Percentiles rank a stretch among this genome's conserved stretches.
These are phyloP conservation scores for Tolypocladium tundrense DNA, from an alignment of 2,329 filamentous ascomycete species.

Conservation along the genomic window DNA sequence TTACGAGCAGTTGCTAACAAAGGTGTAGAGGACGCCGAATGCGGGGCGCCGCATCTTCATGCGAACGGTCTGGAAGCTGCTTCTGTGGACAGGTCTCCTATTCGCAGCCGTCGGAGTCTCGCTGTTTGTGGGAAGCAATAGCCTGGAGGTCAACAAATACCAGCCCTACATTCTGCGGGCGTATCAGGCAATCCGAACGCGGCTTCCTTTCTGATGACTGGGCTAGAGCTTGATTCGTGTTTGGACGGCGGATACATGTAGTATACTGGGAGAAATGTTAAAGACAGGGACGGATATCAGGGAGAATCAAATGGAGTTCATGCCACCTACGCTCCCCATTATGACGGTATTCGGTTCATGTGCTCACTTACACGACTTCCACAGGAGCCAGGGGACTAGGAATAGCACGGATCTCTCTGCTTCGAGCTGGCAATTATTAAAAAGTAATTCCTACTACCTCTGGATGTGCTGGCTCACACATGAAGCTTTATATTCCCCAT, in stretches of 20 bases:
- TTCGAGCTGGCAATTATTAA: not conserved
- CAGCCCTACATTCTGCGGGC: not conserved
- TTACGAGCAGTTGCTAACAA: not conserved
- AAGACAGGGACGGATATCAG: not conserved
- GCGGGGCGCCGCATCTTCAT: not conserved
- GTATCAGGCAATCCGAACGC: not conserved
- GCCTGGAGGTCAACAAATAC: not conserved
- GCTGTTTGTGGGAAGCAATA: not conserved
- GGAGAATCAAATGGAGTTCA: not conserved
- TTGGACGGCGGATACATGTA: not conserved
- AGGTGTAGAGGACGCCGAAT: not conserved
- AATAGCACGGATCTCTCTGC: not conserved
- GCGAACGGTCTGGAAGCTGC: not conserved
- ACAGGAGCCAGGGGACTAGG: not conserved
- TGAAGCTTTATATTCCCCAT: not conserved
- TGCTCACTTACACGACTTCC: not conserved
- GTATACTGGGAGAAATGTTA: not conserved
- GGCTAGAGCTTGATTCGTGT: not conserved
- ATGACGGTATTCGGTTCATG: too few species aligned
- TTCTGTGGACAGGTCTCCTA: constrained; percentile 1
- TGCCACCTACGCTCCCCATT: not conserved
- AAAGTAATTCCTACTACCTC: not conserved
- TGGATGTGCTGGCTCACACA: not conserved
- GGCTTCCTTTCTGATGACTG: not conserved
- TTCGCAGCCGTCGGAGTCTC: not conserved